Base-by-base conservation (phyloP, 2,329 filamentous ascomycete genomes). In the Ophiostoma fasciatum region DNA sequence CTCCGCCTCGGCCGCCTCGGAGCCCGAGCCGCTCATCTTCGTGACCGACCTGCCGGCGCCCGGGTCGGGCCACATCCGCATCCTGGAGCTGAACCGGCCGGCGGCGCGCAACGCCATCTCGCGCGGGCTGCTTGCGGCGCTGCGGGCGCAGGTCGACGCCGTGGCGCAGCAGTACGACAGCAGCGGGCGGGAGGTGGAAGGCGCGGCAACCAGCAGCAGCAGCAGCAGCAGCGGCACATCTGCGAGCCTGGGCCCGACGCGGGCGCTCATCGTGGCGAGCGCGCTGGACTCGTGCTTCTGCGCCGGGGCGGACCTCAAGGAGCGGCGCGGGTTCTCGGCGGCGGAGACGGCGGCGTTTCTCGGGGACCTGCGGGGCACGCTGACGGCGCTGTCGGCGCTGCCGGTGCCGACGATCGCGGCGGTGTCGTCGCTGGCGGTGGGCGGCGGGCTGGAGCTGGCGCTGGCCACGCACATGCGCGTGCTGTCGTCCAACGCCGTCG, bases 261-360 rank as follows among this genome's bases (percentile, higher is more conserved):
- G 90, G 45, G 88, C 82, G 3, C 56, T 98, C 46, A 73, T 98
- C 28, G 49, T 98, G 13, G 81, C 83, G 10, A 92, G 82, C 51
- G 82, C 83, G 28, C 70, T 83, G n/a, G 83, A 94, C 48, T 66
- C 73, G 18, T 80, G 77, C 49, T 98, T 98, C 57, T 98, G 90
- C 57, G 84, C 90, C 0, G 90, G 90, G 26, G 90, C 90, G 4
- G 90, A 98, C 53, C 60, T 98, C 49, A 96, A 94, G 54, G 88
- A 94, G 64, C 66, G 88, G 20, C 69, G 71, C 40, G 71, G 67
- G 4, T 90, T 94, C 58, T 78, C 73, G 1, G 68, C 66, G 42
- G 71, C 84, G 48, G 80, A 94, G 47, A 93, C 84, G 3, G 64
- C 70, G 26, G 64, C 72, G 19, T 98, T 98, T 64, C 74, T 98